A percentile compares a stretch with the other conserved stretches of the same genome.
These are phyloP conservation scores for Monilinia aucupariae DNA, from an alignment of 2,329 filamentous ascomycete species.

Conservation along the genomic window DNA sequence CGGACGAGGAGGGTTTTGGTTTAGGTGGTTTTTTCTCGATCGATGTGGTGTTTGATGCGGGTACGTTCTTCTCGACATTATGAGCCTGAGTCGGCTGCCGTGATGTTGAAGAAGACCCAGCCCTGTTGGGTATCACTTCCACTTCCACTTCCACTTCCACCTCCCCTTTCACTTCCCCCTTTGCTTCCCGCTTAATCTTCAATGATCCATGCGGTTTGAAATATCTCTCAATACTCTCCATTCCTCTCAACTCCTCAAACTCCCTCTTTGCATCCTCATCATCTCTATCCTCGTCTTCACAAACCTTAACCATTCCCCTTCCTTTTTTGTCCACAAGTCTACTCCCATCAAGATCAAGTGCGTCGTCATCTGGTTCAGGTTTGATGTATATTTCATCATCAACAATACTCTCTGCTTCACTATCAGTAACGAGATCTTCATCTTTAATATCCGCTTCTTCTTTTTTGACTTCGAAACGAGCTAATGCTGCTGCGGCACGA, in stretches of 20 bases:
- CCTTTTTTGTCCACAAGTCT: constrained; percentile 62
- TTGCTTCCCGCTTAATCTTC: not conserved
- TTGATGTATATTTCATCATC: constrained; percentile 44
- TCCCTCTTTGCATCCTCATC: constrained; percentile 55
- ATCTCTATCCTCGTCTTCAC: constrained; percentile 61
- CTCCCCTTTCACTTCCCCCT: too few relatives aligned
- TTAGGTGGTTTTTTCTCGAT: not conserved
- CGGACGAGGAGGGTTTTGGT: not conserved
- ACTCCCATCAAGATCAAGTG: constrained; percentile 59
- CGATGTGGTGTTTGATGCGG: not conserved
- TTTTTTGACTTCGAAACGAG: constrained; percentile 46
- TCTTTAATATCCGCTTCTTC: constrained; percentile 37
- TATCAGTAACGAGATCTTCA: constrained; percentile 40
- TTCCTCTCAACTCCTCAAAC: constrained; percentile 58
- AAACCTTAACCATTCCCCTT: constrained; percentile 65
- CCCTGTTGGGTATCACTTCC: not conserved
- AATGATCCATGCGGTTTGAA: not conserved
- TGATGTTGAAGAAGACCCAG: not conserved
- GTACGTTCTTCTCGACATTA: not conserved
- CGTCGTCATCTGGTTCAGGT: constrained; percentile 48
- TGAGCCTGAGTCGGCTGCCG: too few relatives aligned
- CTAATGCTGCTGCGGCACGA: constrained; percentile 54
- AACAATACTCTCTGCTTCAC: constrained; percentile 42
- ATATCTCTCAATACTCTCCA: constrained; percentile 36
- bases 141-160: too few relatives aligned